These are phyloP conservation scores for Heliophila coronopifolia DNA, from an alignment of 441 rosid species.

Conservation along the genomic window DNA sequence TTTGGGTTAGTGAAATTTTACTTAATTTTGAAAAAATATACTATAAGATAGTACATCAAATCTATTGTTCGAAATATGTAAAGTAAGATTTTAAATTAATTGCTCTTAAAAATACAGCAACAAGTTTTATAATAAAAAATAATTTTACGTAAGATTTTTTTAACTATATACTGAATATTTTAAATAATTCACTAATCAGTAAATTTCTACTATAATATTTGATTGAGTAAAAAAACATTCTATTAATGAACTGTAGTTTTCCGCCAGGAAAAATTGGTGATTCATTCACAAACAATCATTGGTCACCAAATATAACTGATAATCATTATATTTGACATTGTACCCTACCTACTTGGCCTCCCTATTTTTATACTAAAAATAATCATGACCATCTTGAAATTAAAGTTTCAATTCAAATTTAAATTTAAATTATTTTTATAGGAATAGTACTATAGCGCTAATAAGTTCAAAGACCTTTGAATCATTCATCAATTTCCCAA, in stretches of 20 bases:
- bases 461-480: background rate
- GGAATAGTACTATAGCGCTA: background rate
- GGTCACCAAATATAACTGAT: slow-evolving; percentile 14
- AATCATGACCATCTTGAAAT: slow-evolving; percentile 11
- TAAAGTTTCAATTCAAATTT: background rate
- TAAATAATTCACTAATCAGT: background rate
- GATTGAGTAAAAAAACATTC: background rate
- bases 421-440: background rate
- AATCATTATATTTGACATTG: slow-evolving; percentile 22
- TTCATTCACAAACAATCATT: slow-evolving; percentile 20
- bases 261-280: background rate
- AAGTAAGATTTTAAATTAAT: no score
- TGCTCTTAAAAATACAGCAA: no score
- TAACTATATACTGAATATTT: no score
- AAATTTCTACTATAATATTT: background rate
- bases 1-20: no score
- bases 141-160: no score
- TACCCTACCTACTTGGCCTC: slow-evolving; percentile 25
- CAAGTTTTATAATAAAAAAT: no score
- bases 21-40: no score
- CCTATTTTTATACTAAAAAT: background rate
- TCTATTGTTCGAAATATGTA: no score
- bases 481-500: no score
- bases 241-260: background rate
- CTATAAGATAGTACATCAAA: no score